phyloP scores from a whole-genome alignment of 129 eudicot species.

The Flaveria sonorensis region DNA sequence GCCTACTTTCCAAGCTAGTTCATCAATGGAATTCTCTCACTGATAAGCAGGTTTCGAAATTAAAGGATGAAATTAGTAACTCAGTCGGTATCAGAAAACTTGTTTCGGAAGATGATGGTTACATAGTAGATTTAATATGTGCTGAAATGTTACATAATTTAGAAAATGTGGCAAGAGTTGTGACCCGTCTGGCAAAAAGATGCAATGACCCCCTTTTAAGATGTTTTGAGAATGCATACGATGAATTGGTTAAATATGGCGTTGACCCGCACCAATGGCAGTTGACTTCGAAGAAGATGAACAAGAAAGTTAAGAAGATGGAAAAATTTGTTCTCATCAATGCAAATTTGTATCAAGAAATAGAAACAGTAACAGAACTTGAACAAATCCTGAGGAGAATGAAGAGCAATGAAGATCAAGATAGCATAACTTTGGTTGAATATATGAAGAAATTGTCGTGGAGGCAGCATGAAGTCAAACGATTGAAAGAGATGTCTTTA shows the following conservation, averaged over 20 bases:
- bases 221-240: conserved; percentile 65
- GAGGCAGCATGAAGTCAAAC: conserved; percentile 69
- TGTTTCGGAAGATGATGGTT: conserved; percentile 64
- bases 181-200: conserved; percentile 62
- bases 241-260: conserved; percentile 51
- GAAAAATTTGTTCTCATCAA: conserved; percentile 52
- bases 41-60: conserved; percentile 60
- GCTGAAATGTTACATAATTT: conserved; percentile 65
- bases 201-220: conserved; percentile 61
- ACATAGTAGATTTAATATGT: conserved; percentile 58
- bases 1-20: conserved; percentile 67
- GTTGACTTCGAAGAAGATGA: conserved; percentile 68
- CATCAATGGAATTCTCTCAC: conserved; percentile 67
- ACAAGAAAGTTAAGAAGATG: conserved; percentile 71
- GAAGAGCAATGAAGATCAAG: conserved; percentile 55
- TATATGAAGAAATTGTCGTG: conserved; percentile 55
- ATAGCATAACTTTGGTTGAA: conserved; percentile 47
- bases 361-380: conserved; percentile 67
- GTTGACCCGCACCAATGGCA: conserved; percentile 66
- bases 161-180: conserved; percentile 54
- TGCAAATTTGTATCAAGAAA: conserved; percentile 74
- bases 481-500: conserved; percentile 59
- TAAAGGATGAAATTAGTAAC: conserved; percentile 62
- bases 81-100: conserved; percentile 70
- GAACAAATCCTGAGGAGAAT: conserved; percentile 75